Conservation (phyloP, 139 green algal species). For the Mychonastes homosphaera region DNA sequence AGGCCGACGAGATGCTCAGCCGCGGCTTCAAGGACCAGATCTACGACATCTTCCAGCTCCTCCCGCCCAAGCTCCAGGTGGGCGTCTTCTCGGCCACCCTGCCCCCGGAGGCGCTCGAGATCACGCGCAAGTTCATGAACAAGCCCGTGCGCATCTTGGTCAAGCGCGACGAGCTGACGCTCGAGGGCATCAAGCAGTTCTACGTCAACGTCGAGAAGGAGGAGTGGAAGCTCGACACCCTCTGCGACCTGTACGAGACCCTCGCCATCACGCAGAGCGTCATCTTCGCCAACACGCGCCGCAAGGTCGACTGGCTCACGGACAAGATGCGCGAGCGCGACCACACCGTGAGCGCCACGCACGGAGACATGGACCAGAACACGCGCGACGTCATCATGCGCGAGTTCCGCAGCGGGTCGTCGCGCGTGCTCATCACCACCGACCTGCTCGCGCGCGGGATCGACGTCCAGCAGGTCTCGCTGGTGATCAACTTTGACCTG, state of each 20-base stretch:
- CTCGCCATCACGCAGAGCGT: constrained; percentile 99
- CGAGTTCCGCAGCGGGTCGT: constrained; percentile 98
- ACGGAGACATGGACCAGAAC: constrained; percentile 99
- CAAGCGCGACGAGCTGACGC: constrained; percentile 98
- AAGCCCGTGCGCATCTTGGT: constrained; percentile 99
- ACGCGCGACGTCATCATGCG: constrained; percentile 99
- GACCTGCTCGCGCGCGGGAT: constrained; percentile 98
- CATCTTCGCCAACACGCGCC: constrained; percentile 99
- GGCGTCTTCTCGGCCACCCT: constrained; percentile 98
- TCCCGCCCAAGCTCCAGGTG: constrained; percentile 96
- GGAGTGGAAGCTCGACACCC: constrained; percentile 99
- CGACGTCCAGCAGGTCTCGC: constrained; percentile 98
- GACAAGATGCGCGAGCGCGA: constrained; percentile 98
- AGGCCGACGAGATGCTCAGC: constrained; percentile 99
- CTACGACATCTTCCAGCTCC: constrained; percentile 99
- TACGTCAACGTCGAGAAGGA: constrained; percentile 88
- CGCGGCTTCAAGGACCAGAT: constrained; percentile 99
- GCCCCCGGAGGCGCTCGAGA: constrained; percentile 96
- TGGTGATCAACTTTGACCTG: constrained; percentile 99
- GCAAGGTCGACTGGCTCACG: constrained; percentile 99
- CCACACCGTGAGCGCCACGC: constrained; percentile 97
- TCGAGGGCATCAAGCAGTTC: constrained; percentile 99
- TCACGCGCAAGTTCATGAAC: constrained; percentile 99
- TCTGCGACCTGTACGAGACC: constrained; percentile 99
- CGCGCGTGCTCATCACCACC: constrained; percentile 99